A percentile compares a stretch with the other conserved stretches of the same genome.
Evolutionary conservation across 148 eudicot species (phyloP).

Genomic region (Nyssa sinensis): DNA sequence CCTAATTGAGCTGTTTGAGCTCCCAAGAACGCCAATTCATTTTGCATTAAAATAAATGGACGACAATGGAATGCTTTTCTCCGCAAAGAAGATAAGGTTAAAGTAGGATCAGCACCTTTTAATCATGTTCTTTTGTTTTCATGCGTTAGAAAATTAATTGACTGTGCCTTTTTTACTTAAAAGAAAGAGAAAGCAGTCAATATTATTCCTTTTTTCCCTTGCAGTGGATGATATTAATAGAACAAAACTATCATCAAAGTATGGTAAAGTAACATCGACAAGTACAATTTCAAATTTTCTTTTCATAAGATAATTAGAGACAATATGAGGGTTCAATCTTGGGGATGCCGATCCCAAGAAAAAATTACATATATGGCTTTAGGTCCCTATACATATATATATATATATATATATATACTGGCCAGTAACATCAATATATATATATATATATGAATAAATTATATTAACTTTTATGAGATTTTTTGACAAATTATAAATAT

Average conservation of each 20-base stretch:
- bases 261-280: neutral
- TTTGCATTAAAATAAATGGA: too few species aligned
- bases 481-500: too few species aligned
- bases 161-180: neutral
- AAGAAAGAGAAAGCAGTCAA: neutral
- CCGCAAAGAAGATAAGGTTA: neutral
- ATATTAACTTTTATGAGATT: too few species aligned
- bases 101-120: neutral
- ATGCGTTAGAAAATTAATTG: neutral
- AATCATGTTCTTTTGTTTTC: neutral
- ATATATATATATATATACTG: too few species aligned
- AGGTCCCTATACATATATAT: too few species aligned
- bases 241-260: neutral
- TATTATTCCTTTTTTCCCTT: neutral
- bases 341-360: neutral
- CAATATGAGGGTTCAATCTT: constrained; percentile 2
- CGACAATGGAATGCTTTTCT: too few species aligned
- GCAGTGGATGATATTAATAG: neutral
- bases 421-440: too few species aligned
- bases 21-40: too few species aligned
- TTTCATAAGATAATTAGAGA: neutral
- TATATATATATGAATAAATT: too few species aligned
- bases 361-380: too few species aligned
- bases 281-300: neutral
- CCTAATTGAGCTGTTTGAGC: too few species aligned